phyloP scores from a whole-genome alignment of 108 stramenopile genomes.

The Aurantiochytrium sp. region DNA sequence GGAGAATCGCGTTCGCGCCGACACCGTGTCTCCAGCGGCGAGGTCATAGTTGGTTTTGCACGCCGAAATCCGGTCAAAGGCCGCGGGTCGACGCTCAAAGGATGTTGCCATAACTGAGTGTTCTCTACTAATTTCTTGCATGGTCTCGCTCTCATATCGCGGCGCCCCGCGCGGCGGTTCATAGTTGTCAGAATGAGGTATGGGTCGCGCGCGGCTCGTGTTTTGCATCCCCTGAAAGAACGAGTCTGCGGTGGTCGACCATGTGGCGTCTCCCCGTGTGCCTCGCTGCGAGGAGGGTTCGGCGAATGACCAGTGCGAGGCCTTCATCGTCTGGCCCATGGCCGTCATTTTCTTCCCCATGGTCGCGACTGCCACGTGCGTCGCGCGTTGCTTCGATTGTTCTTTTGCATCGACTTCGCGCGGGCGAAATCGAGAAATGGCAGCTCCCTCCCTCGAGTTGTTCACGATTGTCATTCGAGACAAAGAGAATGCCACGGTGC shows the following conservation, averaged over 20 bases:
- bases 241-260: neutral
- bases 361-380: neutral
- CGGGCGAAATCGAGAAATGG: too few relatives aligned
- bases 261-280: neutral
- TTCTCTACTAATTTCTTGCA: neutral
- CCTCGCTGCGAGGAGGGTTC: too few relatives aligned
- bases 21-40: neutral
- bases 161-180: neutral
- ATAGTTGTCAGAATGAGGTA: neutral
- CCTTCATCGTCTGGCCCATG: neutral
- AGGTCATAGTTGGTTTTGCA: conserved; percentile 14
- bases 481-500: too few relatives aligned
- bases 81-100: neutral
- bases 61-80: neutral
- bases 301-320: neutral
- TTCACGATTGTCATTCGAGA: too few relatives aligned
- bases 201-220: neutral
- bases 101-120: neutral
- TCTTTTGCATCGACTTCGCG: neutral
- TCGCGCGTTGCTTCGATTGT: neutral
- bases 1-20: neutral
- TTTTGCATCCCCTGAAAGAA: neutral
- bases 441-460: too few relatives aligned
- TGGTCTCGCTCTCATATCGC: neutral
- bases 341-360: neutral